Evolutionary conservation across 768 basidiomycete genomes (phyloP), one percentile per base, ranked within the genome.

Genomic region (Cantharellus cinnabarinus): DNA sequence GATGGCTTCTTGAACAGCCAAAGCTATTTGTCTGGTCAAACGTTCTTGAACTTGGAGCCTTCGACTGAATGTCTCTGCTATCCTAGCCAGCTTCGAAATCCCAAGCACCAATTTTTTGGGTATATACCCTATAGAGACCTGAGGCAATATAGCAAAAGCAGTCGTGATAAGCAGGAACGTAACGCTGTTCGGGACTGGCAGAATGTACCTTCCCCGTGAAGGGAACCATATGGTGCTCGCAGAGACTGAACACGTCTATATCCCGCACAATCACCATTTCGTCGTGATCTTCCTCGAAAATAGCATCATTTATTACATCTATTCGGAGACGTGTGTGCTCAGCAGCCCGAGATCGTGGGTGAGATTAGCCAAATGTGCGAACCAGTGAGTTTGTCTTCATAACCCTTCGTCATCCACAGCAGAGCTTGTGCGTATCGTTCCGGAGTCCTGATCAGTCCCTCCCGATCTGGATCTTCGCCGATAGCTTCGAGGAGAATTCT

Each of bases 181-280:
- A 38, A 20, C 15, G 41, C 53, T 7, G n/a, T 41, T 15, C 3
- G 37, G 5, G 38, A 63, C 42, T 53, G 55, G 2, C 20, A 38
- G 37, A 10, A 34, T 7, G 15, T 64, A 89, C 94, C 75, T 95
- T 95, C 65, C 94, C 95, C 40, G 85, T 90, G 73, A 98, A 98
- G 20, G 95, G 95, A 39, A 98, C 91, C 62, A 99, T 77, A 70
- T 99, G 95, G 68, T 99, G 95, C 74, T 99, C 95, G 71, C 95
- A 99, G 61, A 99, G 73, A 68, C 89, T 94, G 52, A 89, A 95
- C 61, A 99, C 83, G 68, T 95, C 89, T 66, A 99, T 98, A 68
- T 99, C 93, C 61, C 87, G 81, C 59, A 99, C 94, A 61, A 99
- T 80, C 48, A 99, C 95, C 90, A 99, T 94, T 71, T 99, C 95